Evolutionary conservation across 352 stramenopile species (phyloP).

Genomic region (Phytophthora tentaculata): DNA sequence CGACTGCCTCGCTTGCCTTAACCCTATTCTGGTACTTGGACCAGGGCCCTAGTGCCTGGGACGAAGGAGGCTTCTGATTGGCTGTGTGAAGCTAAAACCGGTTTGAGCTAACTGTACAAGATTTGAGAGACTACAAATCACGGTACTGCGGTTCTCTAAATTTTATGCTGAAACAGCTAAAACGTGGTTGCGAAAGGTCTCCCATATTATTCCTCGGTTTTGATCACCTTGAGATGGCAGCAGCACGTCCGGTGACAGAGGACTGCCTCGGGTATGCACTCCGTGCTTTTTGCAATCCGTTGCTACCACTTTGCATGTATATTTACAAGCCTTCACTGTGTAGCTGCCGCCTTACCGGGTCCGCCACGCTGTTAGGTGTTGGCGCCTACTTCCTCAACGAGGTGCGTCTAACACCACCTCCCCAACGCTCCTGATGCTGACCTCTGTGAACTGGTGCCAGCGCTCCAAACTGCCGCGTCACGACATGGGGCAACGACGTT

Average conservation of each 20-base stretch:
- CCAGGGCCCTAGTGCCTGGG: too few species aligned
- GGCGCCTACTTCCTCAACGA: slow-evolving; percentile 65
- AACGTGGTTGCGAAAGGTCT: too few species aligned
- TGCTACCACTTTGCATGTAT: neutral
- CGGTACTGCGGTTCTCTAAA: too few species aligned
- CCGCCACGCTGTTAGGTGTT: slow-evolving; percentile 55
- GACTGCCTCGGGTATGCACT: slow-evolving; percentile 43
- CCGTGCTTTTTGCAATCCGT: neutral
- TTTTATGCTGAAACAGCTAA: too few species aligned
- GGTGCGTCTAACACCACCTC: slow-evolving; percentile 25
- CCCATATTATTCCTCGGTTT: too few species aligned
- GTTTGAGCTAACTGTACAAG: too few species aligned
- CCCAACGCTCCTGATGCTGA: neutral
- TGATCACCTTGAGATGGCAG: too few species aligned
- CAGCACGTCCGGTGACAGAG: slow-evolving; percentile 15
- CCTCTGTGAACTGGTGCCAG: slow-evolving; percentile 18
- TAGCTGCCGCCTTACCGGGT: slow-evolving; percentile 68
- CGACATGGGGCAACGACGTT: slow-evolving; percentile 59
- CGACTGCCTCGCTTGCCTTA: too few species aligned
- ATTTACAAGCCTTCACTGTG: neutral
- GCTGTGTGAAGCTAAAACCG: too few species aligned
- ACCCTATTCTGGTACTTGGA: too few species aligned
- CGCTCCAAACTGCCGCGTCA: slow-evolving; percentile 47
- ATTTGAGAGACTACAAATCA: too few species aligned
- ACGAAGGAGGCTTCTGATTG: too few species aligned